Conservation (phyloP, 768 basidiomycete species). For the Jaapia argillacea region DNA sequence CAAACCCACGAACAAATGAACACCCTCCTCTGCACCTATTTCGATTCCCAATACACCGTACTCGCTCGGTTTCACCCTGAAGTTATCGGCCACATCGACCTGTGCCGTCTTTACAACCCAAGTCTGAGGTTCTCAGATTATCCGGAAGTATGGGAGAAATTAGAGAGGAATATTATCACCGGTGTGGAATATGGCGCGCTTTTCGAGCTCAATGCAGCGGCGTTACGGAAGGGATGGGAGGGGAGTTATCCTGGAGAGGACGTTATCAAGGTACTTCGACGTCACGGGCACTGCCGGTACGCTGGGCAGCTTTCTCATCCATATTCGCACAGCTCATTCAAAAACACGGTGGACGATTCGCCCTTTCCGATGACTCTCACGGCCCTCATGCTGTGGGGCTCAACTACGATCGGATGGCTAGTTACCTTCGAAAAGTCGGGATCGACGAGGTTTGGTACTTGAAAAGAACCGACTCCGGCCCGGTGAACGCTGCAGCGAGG, state of each 20-base stretch:
- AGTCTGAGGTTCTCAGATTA: conserved; percentile 41
- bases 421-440: conserved; percentile 54
- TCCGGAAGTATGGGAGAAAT: conserved; percentile 48
- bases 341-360: conserved; percentile 59
- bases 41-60: conserved; percentile 77
- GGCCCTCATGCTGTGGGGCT: conserved; percentile 81
- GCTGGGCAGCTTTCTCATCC: conserved; percentile 2
- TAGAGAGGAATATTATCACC: conserved; percentile 65
- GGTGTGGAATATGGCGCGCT: conserved; percentile 79
- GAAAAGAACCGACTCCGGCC: conserved; percentile 17
- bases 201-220: conserved; percentile 91
- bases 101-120: conserved; percentile 82
- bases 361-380: conserved; percentile 94
- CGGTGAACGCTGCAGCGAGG: conserved; percentile 37
- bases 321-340: conserved; percentile 49
- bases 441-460: conserved; percentile 51
- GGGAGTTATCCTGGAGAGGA: conserved; percentile 78
- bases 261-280: conserved; percentile 55
- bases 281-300: conserved; percentile 7
- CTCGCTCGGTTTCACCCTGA: conserved; percentile 70
- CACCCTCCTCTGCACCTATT: conserved; percentile 56
- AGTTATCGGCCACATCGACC: conserved; percentile 88
- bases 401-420: conserved; percentile 60
- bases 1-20: conserved; percentile 23
- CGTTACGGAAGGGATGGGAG: conserved; percentile 85